A percentile compares a stretch with the other conserved stretches of the same genome.
Conservation (phyloP, 768 basidiomycete genomes). For the Postia placenta region DNA sequence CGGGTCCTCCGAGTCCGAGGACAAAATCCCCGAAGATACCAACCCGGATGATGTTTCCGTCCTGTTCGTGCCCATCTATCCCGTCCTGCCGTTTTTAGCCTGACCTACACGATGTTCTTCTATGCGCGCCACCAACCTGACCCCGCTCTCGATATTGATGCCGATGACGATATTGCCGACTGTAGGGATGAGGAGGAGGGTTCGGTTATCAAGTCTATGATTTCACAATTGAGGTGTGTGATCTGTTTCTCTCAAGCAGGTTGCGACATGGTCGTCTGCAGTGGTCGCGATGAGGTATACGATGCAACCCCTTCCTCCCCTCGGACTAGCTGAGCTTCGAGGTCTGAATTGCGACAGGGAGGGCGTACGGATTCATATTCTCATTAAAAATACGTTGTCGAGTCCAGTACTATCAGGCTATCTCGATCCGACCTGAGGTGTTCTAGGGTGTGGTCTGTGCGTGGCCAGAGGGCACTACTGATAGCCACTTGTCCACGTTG, state of each 20-base stretch:
- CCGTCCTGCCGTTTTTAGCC: conserved; percentile 17
- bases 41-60: conserved; percentile 88
- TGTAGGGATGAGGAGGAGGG: conserved; percentile 89
- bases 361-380: no score
- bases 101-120: conserved; percentile 22
- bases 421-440: no score
- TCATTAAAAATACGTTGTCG: no score
- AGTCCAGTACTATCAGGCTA: no score
- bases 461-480: no score
- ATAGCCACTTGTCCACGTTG: no score
- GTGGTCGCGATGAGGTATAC: neutral
- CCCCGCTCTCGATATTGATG: conserved; percentile 21
- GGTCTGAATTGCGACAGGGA: no score
- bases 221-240: conserved; percentile 79
- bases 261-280: no score
- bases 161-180: conserved; percentile 25
- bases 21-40: conserved; percentile 73
- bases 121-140: neutral
- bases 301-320: no score
- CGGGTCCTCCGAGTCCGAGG: conserved; percentile 50
- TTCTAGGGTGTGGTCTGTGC: no score
- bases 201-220: conserved; percentile 80
- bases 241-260: conserved; percentile 2
- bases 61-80: conserved; percentile 50
- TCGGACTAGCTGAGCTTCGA: no score